A percentile compares a stretch with the other conserved stretches of the same genome.
phyloP scores from a whole-genome alignment of 345 rosid genomes.

The Brassica incana region DNA sequence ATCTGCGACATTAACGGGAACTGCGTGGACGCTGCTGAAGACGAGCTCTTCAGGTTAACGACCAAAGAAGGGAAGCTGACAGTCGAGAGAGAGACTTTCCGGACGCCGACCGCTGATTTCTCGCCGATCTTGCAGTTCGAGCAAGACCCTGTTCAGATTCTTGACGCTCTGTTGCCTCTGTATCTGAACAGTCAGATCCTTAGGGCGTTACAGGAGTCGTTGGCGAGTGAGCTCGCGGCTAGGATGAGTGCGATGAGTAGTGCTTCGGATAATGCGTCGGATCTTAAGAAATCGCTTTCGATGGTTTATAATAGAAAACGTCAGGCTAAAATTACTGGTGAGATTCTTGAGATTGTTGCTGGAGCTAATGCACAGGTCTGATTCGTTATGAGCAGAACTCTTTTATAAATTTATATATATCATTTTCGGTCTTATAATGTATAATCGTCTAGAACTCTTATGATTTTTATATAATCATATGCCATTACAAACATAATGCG shows the following conservation, averaged over 20 bases:
- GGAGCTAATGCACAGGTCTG: slow-evolving; percentile 78
- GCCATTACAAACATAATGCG: slow-evolving; percentile 28
- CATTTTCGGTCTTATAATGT: slow-evolving; percentile 21
- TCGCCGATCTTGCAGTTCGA: slow-evolving; percentile 90
- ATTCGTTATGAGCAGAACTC: slow-evolving; percentile 15
- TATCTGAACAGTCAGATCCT: slow-evolving; percentile 92
- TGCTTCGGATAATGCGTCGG: slow-evolving; percentile 81
- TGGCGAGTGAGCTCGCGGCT: slow-evolving; percentile 93
- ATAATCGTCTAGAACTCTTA: slow-evolving; percentile 24
- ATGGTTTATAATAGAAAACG: slow-evolving; percentile 70
- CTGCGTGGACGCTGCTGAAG: slow-evolving; percentile 94
- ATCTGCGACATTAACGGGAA: slow-evolving; percentile 81
- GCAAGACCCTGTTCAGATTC: slow-evolving; percentile 97
- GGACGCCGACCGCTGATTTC: slow-evolving; percentile 60
- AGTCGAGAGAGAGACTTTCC: slow-evolving; percentile 67
- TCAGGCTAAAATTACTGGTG: slow-evolving; percentile 96
- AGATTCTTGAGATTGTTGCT: slow-evolving; percentile 91
- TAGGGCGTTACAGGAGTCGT: slow-evolving; percentile 90
- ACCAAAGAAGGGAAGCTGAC: slow-evolving; percentile 90
- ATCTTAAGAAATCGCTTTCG: slow-evolving; percentile 71
- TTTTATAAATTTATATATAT: not conserved
- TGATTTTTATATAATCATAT: slow-evolving; percentile 14
- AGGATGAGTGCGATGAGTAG: slow-evolving; percentile 96
- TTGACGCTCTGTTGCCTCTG: slow-evolving; percentile 84
- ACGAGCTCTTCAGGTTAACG: slow-evolving; percentile 88